phyloP scores from a whole-genome alignment of 2,329 filamentous ascomycete genomes.

The Colletotrichum musicola region DNA sequence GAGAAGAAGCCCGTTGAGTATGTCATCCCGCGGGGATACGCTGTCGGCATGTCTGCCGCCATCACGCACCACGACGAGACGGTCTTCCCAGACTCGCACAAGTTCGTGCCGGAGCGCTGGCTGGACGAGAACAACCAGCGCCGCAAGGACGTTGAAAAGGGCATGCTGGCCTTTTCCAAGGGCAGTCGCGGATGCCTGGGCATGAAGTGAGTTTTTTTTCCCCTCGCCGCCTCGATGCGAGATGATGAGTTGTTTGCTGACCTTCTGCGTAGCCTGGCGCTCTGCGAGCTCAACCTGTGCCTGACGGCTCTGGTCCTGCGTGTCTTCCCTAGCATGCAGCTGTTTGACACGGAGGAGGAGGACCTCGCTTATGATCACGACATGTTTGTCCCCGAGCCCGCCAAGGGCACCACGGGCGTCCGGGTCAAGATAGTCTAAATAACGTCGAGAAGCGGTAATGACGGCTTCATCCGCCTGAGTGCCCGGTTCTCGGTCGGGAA shows the following conservation, averaged over 20 bases:
- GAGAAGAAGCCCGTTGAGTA: conserved; percentile 43
- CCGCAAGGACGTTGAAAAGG: conserved; percentile 50
- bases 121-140: conserved; percentile 48
- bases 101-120: conserved; percentile 57
- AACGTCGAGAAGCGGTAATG: not conserved
- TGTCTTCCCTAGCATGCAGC: conserved; percentile 44
- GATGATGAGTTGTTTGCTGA: conserved; percentile 19
- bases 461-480: no score
- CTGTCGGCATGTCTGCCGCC: conserved; percentile 53
- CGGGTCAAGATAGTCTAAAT: conserved; percentile 22
- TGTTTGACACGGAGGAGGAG: conserved; percentile 46
- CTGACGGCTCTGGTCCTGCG: conserved; percentile 42
- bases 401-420: conserved; percentile 30
- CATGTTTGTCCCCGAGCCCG: conserved; percentile 43
- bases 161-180: conserved; percentile 56
- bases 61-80: conserved; percentile 55
- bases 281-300: conserved; percentile 44
- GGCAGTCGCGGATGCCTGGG: conserved; percentile 58
- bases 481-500: no score
- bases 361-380: conserved; percentile 48
- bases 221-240: not conserved
- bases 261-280: conserved; percentile 38
- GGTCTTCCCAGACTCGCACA: conserved; percentile 52
- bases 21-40: conserved; percentile 52
- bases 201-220: conserved; percentile 45